phyloP scores from a whole-genome alignment of 495 filamentous ascomycete species.

The Penicillium pulvis region DNA sequence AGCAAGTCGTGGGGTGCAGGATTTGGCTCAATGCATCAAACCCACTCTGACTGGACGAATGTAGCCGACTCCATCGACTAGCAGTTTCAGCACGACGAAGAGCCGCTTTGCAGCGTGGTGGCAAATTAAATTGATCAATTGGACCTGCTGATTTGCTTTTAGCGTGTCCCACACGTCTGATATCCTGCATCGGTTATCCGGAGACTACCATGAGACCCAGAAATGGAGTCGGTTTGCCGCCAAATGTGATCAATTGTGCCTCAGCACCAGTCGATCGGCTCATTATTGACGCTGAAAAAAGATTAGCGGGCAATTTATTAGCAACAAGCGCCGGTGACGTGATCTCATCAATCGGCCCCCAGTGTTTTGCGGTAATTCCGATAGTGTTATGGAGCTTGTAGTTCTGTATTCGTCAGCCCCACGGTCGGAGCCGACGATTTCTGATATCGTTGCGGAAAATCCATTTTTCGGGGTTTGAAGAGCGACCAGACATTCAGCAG shows the following conservation, averaged over 20 bases:
- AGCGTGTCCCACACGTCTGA: constrained; percentile 2
- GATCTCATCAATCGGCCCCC: not conserved
- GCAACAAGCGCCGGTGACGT: constrained; percentile 2
- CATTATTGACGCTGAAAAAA: not conserved
- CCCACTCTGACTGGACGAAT: constrained; percentile 19
- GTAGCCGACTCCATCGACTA: constrained; percentile 21
- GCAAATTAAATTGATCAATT: constrained; percentile 14
- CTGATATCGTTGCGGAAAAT: not conserved
- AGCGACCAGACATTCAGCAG: not conserved
- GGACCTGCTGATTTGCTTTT: not conserved
- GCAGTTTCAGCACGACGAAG: constrained; percentile 22
- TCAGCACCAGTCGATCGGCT: not conserved
- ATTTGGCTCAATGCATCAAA: constrained; percentile 9
- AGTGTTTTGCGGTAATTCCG: not conserved
- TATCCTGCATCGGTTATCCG: constrained; percentile 2
- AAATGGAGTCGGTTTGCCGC: not conserved
- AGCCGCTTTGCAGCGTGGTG: constrained; percentile 25
- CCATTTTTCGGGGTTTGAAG: constrained; percentile 4
- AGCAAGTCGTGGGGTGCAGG: constrained; percentile 27
- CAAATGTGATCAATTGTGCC: not conserved
- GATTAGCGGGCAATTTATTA: not conserved
- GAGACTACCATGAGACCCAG: not conserved
- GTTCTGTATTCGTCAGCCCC: not conserved
- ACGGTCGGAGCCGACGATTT: constrained; percentile 5
- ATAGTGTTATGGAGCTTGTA: not conserved